Evolutionary conservation across 1,139 yeast species (phyloP).

Genomic region (Tardiomyces digboiensis): DNA sequence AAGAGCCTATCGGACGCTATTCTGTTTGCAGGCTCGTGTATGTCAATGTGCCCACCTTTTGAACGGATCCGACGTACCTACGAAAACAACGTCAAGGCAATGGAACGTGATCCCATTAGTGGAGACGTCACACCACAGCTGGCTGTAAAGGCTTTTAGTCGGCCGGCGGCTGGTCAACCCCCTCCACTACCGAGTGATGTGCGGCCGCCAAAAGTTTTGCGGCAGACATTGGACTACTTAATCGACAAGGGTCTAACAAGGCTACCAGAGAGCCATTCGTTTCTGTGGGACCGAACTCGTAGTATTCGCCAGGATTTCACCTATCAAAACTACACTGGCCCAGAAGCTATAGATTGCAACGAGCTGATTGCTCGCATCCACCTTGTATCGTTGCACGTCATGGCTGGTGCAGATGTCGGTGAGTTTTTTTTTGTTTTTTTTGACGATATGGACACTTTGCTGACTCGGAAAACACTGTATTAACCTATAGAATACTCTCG

Average conservation of each 20-base stretch:
- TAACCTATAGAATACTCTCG: conserved; percentile 90
- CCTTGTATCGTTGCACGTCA: conserved; percentile 67
- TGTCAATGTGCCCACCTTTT: conserved; percentile 91
- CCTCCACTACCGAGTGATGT: conserved; percentile 98
- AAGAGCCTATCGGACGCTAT: conserved; percentile 85
- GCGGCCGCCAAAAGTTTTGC: conserved; percentile 75
- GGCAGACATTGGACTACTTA: conserved; percentile 57
- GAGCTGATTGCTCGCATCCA: conserved; percentile 91
- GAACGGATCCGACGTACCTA: conserved; percentile 84
- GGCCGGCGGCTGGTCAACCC: conserved; percentile 99
- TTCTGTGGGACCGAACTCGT: conserved; percentile 98
- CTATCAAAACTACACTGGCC: conserved; percentile 87
- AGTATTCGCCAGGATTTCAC: conserved; percentile 97
- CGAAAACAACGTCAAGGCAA: conserved; percentile 75
- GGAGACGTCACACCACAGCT: conserved; percentile 51
- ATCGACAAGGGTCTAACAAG: conserved; percentile 52
- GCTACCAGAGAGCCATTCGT: conserved; percentile 81
- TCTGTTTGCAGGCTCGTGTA: conserved; percentile 76
- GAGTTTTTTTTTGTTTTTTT: no score
- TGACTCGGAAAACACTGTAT: no score
- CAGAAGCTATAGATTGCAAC: conserved; percentile 89
- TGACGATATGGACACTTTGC: no score
- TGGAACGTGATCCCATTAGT: conserved; percentile 56
- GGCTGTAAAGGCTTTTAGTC: conserved; percentile 88
- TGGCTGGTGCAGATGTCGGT: conserved; percentile 64